phyloP scores from a whole-genome alignment of 2,329 filamentous ascomycete species.

The Decorospora gaudefroyi region DNA sequence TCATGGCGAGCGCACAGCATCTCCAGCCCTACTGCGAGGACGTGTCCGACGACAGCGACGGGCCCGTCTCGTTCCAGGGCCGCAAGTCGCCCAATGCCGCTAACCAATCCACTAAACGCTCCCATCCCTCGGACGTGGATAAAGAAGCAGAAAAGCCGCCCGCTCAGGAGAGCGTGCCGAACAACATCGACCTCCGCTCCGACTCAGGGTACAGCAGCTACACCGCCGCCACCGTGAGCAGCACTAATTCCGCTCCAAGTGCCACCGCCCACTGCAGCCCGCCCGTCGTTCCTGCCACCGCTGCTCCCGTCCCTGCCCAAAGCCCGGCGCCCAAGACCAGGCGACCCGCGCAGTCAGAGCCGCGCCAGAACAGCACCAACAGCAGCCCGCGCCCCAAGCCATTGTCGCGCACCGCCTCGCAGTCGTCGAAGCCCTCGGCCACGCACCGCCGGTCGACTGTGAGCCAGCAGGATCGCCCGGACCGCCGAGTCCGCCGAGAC shows the following conservation, averaged over 20 bases:
- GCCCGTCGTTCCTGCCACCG: conserved; percentile 22
- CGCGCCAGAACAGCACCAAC: conserved; percentile 14
- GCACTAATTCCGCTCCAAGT: conserved; percentile 58
- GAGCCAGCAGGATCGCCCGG: conserved; percentile 13
- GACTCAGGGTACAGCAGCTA: conserved; percentile 67
- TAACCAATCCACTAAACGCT: conserved; percentile 57
- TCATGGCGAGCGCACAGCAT: conserved; percentile 28
- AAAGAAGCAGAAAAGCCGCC: conserved; percentile 39
- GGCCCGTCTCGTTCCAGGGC: conserved; percentile 44
- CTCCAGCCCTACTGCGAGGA: conserved; percentile 46
- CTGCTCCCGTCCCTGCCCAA: conserved; percentile 22
- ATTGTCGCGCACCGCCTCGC: conserved; percentile 31
- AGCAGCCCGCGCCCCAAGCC: conserved; percentile 33
- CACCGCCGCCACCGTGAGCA: conserved; percentile 57
- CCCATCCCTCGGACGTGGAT: conserved; percentile 46
- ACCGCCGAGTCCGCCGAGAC: conserved; percentile 19
- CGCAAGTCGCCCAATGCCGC: conserved; percentile 53
- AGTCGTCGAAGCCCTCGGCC: conserved; percentile 24
- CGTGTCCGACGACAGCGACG: conserved; percentile 47
- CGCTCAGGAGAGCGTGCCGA: conserved; percentile 26
- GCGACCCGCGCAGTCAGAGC: conserved; percentile 26
- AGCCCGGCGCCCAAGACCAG: conserved; percentile 24
- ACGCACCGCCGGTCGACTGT: conserved; percentile 22
- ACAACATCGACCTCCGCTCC: conserved; percentile 56
- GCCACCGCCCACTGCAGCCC: conserved; percentile 38